These are phyloP conservation scores for Fusarium illudens DNA, from an alignment of 2,329 filamentous ascomycete species.

Conservation along the genomic window DNA sequence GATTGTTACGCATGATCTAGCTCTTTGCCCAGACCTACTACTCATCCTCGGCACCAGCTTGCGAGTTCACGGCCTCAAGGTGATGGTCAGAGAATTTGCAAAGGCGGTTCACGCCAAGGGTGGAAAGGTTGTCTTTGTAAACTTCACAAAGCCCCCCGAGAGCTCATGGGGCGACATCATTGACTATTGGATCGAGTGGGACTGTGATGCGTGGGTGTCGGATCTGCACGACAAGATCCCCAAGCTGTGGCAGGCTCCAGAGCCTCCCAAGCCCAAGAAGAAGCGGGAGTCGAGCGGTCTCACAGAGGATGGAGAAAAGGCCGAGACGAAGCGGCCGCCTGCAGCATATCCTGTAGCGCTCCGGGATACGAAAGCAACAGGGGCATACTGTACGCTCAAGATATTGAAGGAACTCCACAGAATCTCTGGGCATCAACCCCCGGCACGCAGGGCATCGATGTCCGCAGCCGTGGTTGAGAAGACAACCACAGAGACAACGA, in stretches of 20 bases:
- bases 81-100: constrained; percentile 75
- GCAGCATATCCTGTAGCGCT: constrained; percentile 53
- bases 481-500: not conserved
- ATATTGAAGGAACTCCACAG: constrained; percentile 52
- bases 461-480: constrained; percentile 10
- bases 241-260: constrained; percentile 65
- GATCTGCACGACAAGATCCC: constrained; percentile 68
- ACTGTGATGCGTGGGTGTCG: constrained; percentile 76
- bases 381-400: constrained; percentile 55
- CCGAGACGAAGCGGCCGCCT: constrained; percentile 45
- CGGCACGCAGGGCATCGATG: constrained; percentile 29
- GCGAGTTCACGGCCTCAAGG: constrained; percentile 75
- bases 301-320: constrained; percentile 38
- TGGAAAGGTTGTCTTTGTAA: constrained; percentile 77
- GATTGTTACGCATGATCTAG: constrained; percentile 73
- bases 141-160: constrained; percentile 75
- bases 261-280: constrained; percentile 54
- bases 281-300: constrained; percentile 45
- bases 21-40: constrained; percentile 70
- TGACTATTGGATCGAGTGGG: constrained; percentile 79
- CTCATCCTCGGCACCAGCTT: constrained; percentile 77
- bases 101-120: constrained; percentile 74
- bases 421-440: constrained; percentile 43
- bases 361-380: constrained; percentile 57
- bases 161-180: constrained; percentile 78